These are phyloP conservation scores for Chrysanthemum lavandulifolium DNA, from an alignment of 129 eudicot genomes.

Conservation along the genomic window DNA sequence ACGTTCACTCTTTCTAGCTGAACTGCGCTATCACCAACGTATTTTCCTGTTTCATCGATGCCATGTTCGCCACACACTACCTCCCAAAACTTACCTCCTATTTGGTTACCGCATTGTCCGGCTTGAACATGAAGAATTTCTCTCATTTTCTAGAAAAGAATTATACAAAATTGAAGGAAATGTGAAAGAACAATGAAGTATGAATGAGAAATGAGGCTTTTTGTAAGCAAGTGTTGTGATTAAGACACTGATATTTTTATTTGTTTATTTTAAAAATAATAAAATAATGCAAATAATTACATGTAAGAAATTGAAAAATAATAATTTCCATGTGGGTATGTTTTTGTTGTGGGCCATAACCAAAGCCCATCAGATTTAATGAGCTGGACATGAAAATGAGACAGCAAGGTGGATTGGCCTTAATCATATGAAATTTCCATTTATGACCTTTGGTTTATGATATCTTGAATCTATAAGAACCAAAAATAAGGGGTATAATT, in stretches of 20 bases:
- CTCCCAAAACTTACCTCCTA: conserved; percentile 89
- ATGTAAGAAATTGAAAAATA: conserved; percentile 26
- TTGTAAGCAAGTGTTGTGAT: conserved; percentile 40
- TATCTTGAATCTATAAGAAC: neutral
- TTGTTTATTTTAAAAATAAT: neutral
- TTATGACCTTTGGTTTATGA: conserved; percentile 20
- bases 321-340: conserved; percentile 65
- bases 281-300: conserved; percentile 31
- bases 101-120: conserved; percentile 93
- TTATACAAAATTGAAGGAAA: conserved; percentile 3
- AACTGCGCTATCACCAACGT: conserved; percentile 41
- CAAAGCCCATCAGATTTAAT: conserved; percentile 33
- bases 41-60: conserved; percentile 59
- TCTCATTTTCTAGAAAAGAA: conserved; percentile 45
- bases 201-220: conserved; percentile 34
- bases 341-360: conserved; percentile 43
- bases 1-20: conserved; percentile 80
- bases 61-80: conserved; percentile 81
- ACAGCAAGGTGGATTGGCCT: conserved; percentile 43
- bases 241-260: conserved; percentile 42
- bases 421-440: conserved; percentile 16
- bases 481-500: conserved; percentile 19
- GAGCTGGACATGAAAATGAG: conserved; percentile 51
- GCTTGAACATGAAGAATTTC: conserved; percentile 86
- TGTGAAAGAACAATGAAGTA: conserved; percentile 25